Evolutionary conservation across 805 yeast genomes (phyloP), one percentile per base, ranked within the genome.

Genomic region (Ogataea zsoltii): DNA sequence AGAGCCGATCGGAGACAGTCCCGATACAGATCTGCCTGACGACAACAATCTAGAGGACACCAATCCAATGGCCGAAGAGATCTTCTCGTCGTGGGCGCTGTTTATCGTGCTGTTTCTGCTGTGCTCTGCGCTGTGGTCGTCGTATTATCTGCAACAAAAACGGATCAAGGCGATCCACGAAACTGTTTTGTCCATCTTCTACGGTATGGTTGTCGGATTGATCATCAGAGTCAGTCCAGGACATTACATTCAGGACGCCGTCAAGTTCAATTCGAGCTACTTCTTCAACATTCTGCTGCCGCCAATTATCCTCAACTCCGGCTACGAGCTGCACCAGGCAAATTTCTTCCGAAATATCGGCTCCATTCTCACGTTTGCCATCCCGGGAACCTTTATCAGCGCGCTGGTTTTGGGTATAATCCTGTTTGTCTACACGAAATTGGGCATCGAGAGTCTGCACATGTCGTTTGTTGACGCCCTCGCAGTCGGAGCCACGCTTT

Each of bases 121-220:
- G 37, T 85, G 92, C 47, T 78, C 91, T 7, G 97, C 99, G 0
- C 71, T 94, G 42, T 94, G 97, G 97, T 88, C 97, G 3, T 85
- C 96, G 25, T 94, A 92, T 67, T 92, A 87, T 62, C 72, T 94
- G 39, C 96, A 92, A 60, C 96, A 89, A 58, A 79, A 88, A 56
- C 77, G 94, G 53, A 92, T 94, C 58, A 91, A 88, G 66, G 96
- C 96, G 3, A 80, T 94, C n/a, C 99, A 94, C 67, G 99, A 94
- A 69, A 94, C 99, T 0, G 98, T 94, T 32, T 70, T 95, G 36
- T 89, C 98, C 1, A 94, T 94, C 48, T 90, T 94, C 63, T 90
- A 92, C 58, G 99, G 99, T 16, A 91, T 89, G 98, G 74, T 89
- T 38, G 96, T 94, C 21, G 99, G 99, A 0, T 66, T 95, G 28